phyloP scores from a whole-genome alignment of 2,329 filamentous ascomycete species.

The Cercospora sp. region DNA sequence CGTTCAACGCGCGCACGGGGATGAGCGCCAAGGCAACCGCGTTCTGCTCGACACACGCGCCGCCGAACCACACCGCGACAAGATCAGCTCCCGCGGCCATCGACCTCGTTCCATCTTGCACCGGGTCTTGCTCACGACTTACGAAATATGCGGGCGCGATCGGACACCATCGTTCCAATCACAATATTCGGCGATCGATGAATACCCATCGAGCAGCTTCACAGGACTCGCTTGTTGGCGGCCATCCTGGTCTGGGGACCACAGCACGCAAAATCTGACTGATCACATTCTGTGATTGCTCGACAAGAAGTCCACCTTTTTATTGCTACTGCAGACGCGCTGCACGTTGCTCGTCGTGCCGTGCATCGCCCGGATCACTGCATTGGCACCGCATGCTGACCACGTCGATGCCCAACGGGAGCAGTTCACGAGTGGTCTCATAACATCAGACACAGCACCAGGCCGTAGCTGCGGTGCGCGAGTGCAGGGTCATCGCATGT shows the following conservation, averaged over 20 bases:
- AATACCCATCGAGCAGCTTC: background rate
- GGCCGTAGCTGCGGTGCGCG: background rate
- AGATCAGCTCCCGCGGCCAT: background rate
- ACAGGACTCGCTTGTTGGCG: background rate
- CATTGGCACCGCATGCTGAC: background rate
- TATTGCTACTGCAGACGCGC: background rate
- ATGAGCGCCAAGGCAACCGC: background rate
- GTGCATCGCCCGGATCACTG: background rate
- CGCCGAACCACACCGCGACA: background rate
- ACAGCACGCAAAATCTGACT: conserved; percentile 11
- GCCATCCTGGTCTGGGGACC: background rate
- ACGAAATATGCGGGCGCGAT: background rate
- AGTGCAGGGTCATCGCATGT: conserved; percentile 16
- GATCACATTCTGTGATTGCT: conserved; percentile 9
- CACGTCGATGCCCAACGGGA: background rate
- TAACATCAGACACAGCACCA: background rate
- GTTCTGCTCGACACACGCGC: background rate
- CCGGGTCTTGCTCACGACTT: background rate
- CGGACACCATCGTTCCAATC: background rate
- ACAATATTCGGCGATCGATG: background rate
- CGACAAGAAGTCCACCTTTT: background rate
- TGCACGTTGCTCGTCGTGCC: background rate
- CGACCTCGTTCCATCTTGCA: background rate
- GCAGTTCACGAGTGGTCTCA: background rate
- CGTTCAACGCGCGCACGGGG: background rate